A percentile compares a stretch with the other conserved stretches of the same genome.
These are phyloP conservation scores for Phytophthora chlamydospora DNA, from an alignment of 352 stramenopile species.

Conservation along the genomic window DNA sequence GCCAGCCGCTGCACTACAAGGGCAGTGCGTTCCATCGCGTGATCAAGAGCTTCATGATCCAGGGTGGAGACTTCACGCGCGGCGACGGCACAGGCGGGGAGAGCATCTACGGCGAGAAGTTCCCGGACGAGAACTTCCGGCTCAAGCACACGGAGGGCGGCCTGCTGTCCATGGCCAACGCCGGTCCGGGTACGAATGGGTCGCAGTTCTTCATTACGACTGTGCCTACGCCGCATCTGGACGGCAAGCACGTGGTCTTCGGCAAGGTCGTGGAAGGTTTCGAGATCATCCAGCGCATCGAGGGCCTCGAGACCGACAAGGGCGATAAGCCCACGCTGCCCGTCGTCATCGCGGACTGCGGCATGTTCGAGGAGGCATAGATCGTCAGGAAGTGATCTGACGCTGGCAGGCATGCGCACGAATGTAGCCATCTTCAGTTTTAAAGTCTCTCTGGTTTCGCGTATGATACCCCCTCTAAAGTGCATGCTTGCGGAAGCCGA, in stretches of 20 bases:
- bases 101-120: constrained; percentile 94
- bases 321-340: constrained; percentile 92
- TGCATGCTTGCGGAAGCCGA: no score
- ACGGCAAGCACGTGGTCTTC: constrained; percentile 99
- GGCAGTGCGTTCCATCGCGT: constrained; percentile 97
- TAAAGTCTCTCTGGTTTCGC: no score
- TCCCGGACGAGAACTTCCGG: constrained; percentile 98
- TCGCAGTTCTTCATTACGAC: constrained; percentile 98
- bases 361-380: constrained; percentile 67
- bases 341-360: constrained; percentile 97
- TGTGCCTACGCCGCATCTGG: constrained; percentile 94
- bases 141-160: constrained; percentile 96
- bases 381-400: background rate
- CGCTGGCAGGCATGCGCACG: background rate
- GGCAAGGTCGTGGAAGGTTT: constrained; percentile 92
- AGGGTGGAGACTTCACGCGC: constrained; percentile 97
- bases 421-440: constrained; percentile 30
- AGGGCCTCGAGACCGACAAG: constrained; percentile 89
- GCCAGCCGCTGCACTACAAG: constrained; percentile 97
- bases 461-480: no score
- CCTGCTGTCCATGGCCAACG: constrained; percentile 97
- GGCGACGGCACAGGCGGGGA: constrained; percentile 96
- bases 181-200: constrained; percentile 95
- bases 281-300: constrained; percentile 93
- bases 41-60: constrained; percentile 96